These are phyloP conservation scores for Erodium chrysanthum DNA, from an alignment of 441 rosid species.

Conservation along the genomic window DNA sequence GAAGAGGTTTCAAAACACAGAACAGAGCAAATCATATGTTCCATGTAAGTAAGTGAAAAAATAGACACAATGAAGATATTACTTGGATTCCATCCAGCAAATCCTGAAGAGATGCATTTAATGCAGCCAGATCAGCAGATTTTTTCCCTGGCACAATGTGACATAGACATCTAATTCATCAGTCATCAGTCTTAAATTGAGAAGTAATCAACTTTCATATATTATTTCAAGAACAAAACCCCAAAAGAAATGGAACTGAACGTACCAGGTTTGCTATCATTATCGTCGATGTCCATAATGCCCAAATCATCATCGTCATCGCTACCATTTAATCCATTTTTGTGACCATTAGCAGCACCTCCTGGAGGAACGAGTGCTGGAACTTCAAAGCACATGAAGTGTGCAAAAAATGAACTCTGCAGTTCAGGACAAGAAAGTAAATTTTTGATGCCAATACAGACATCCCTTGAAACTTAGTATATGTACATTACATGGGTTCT, in stretches of 20 bases:
- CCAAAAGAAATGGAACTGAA: constrained; percentile 14
- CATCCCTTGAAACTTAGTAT: constrained; percentile 13
- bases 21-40: neutral
- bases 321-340: constrained; percentile 38
- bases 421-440: constrained; percentile 23
- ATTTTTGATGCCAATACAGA: constrained; percentile 14
- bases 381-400: constrained; percentile 98
- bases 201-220: constrained; percentile 14
- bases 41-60: neutral
- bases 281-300: constrained; percentile 93
- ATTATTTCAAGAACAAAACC: constrained; percentile 15
- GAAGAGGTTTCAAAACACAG: neutral
- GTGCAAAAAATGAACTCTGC: constrained; percentile 99
- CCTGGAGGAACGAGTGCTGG: constrained; percentile 93
- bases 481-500: constrained; percentile 18
- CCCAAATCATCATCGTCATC: constrained; percentile 84
- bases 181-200: constrained; percentile 8
- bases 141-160: constrained; percentile 45
- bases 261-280: constrained; percentile 64
- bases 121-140: constrained; percentile 50
- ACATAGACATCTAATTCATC: constrained; percentile 15
- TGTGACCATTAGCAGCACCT: constrained; percentile 57
- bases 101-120: constrained; percentile 93
- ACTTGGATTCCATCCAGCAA: constrained; percentile 97
- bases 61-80: constrained; percentile 15